These are phyloP conservation scores for Clohesyomyces aquaticus DNA, from an alignment of 495 filamentous ascomycete species.

Conservation along the genomic window DNA sequence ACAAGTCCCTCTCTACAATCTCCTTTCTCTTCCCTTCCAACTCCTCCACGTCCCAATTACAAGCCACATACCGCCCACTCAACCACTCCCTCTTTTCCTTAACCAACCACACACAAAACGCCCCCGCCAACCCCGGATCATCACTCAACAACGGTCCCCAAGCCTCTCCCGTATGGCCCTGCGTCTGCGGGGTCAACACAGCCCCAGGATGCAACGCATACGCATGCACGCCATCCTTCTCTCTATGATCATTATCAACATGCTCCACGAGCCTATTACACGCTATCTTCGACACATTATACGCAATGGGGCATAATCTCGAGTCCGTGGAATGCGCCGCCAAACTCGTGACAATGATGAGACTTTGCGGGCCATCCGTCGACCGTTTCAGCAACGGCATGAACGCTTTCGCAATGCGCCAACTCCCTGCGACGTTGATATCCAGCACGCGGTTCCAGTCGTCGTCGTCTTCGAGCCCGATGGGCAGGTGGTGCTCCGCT, in stretches of 20 bases:
- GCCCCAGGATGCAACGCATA: slow-evolving; percentile 45
- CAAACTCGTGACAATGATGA: slow-evolving; percentile 33
- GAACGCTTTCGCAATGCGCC: slow-evolving; percentile 31
- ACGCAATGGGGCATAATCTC: slow-evolving; percentile 33
- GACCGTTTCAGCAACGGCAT: slow-evolving; percentile 33
- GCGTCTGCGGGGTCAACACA: slow-evolving; percentile 43
- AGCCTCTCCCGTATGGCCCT: slow-evolving; percentile 24
- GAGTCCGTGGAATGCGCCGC: slow-evolving; percentile 21
- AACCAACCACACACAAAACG: slow-evolving; percentile 35
- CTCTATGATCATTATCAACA: slow-evolving; percentile 35
- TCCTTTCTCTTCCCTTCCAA: slow-evolving; percentile 26
- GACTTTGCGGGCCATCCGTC: slow-evolving; percentile 33
- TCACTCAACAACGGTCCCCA: slow-evolving; percentile 35
- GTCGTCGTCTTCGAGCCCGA: slow-evolving; percentile 32
- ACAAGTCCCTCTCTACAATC: slow-evolving; percentile 32
- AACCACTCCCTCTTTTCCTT: slow-evolving; percentile 38
- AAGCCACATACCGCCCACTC: slow-evolving; percentile 38
- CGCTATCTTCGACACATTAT: slow-evolving; percentile 38
- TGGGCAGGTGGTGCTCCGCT: slow-evolving; percentile 29
- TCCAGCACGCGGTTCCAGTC: slow-evolving; percentile 41
- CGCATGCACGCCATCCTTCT: slow-evolving; percentile 31
- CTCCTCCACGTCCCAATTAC: slow-evolving; percentile 39
- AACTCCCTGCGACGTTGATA: slow-evolving; percentile 39
- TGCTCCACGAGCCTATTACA: slow-evolving; percentile 38
- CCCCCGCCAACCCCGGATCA: slow-evolving; percentile 37